Base-by-base conservation (phyloP, 257 asterid genomes). In the Mitragyna speciosa region DNA sequence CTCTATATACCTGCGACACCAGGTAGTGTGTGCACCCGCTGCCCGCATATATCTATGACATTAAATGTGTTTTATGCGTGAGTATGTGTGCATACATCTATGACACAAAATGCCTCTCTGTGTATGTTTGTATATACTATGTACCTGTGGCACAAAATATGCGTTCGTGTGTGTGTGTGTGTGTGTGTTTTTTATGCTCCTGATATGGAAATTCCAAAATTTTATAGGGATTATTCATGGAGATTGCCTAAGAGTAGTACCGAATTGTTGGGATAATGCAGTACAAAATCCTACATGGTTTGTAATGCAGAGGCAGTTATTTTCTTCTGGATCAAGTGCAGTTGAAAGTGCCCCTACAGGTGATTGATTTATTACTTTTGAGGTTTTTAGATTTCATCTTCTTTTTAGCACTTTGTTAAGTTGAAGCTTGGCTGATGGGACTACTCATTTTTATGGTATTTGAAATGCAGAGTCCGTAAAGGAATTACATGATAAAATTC, bases 401-500 rank as follows among this genome's bases (percentile, higher is more conserved):
- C 73, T 72, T 54, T 52, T 68, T 15, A 49, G 61, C 16, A 70
- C 2, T 51, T 75, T 81, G 73, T 78, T 41, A 72, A 63, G 63
- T 69, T 17, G 61, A 76, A 82, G 74, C 70, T 70, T 52, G 58
- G 59, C 43, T 16, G 36, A 47, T 66, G 61, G 68, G 69, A 28
- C 69, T 11, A 51, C 54, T 69, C 65, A 20, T 67, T 76, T 54
- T 64, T 20, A 36, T 65, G 76, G 80, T 75, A 79, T 84, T 83
- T 83, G 82, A 58, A 88, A 82, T 84, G 88, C 93, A 86, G 99
- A 85, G 81, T 85, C 93, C 22, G 97, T 85, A 76, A 91, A 87
- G 86, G 95, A 86, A 78, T 80, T 92, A 65, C 88, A 90, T 70
- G 96, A 90, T 69, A 92, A 92, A 85, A 84, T 96, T 70, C 80